Evolutionary conservation across 2,329 filamentous ascomycete species (phyloP), one percentile per base, ranked within the genome.

Genomic region (Nigrospora osmanthi): DNA sequence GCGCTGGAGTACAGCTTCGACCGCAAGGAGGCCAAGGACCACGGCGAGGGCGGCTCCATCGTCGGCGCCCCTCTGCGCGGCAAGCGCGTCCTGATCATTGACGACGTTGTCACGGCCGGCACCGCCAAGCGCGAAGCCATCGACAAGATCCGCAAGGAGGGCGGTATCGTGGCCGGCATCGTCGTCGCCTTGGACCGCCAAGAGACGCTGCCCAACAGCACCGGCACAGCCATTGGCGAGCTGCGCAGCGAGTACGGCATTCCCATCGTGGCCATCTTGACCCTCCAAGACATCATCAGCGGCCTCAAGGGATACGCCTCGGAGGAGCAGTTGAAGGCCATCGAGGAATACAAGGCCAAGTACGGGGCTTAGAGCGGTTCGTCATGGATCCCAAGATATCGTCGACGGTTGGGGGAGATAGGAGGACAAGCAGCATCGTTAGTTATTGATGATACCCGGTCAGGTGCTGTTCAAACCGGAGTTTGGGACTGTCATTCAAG

Each of bases 21-120:
- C 69, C 81, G 93, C 59, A 97, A 97, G 70, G 93, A 97, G 70
- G 87, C 84, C 58, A 97, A 97, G 73, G 87, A 89, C 59, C 91
- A 97, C 64, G 91, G 93, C 38, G 93, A 98, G 68, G 91, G 91
- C 32, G 91, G 93, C 38, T 86, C 80, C 62, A 95, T 97, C 58
- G 90, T 97, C 13, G 93, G 93, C 11, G 87, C 89, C 30, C 77
- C 84, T 7, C 72, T 97, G 43, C 85, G 86, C 68, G 90, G 87
- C 44, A 90, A 93, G 76, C 80, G 78, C 49, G 81, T 96, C 14
- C 75, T 98, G 32, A 87, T 98, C 55, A 84, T 98, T 35, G 93
- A 98, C 71, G 93, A 97, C 68, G 91, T 98, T 46, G 91, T 97
- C 58, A 96, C 90, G 1, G 91, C 89, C 1, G 93, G 93, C 28